Evolutionary conservation across 257 asterid species (phyloP).

Genomic region (Thymus quinquecostatus): DNA sequence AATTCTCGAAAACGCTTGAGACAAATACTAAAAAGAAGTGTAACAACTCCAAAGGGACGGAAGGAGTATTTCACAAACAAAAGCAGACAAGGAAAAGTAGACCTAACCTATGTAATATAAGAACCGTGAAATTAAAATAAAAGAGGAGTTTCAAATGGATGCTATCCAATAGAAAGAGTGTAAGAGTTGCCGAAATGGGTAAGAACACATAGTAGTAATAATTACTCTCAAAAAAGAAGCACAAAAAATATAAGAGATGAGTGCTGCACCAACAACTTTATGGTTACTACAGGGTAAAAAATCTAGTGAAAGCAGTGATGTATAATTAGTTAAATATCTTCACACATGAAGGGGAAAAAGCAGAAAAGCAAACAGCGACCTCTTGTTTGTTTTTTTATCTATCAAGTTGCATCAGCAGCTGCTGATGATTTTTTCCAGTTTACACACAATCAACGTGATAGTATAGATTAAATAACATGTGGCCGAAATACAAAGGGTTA

Average conservation of each 20-base stretch:
- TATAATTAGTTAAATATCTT: neutral
- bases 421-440: neutral
- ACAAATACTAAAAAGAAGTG: too few relatives aligned
- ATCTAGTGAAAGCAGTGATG: slow-evolving; percentile 1
- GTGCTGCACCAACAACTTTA: neutral
- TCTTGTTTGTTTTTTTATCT: slow-evolving; percentile 20
- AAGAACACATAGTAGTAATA: neutral
- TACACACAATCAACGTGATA: neutral
- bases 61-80: neutral
- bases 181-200: neutral
- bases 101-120: too few relatives aligned
- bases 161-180: neutral
- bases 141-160: neutral
- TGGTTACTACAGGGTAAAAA: neutral
- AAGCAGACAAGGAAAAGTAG: neutral
- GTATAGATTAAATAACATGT: too few relatives aligned
- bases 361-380: slow-evolving; percentile 1
- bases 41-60: too few relatives aligned
- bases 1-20: too few relatives aligned
- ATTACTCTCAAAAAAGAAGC: neutral
- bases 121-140: too few relatives aligned
- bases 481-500: too few relatives aligned
- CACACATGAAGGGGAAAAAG: too few relatives aligned
- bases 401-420: slow-evolving; percentile 14
- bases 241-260: neutral